These are phyloP conservation scores for Trifolium fragiferum DNA, from an alignment of 306 rosid genomes.

Conservation along the genomic window DNA sequence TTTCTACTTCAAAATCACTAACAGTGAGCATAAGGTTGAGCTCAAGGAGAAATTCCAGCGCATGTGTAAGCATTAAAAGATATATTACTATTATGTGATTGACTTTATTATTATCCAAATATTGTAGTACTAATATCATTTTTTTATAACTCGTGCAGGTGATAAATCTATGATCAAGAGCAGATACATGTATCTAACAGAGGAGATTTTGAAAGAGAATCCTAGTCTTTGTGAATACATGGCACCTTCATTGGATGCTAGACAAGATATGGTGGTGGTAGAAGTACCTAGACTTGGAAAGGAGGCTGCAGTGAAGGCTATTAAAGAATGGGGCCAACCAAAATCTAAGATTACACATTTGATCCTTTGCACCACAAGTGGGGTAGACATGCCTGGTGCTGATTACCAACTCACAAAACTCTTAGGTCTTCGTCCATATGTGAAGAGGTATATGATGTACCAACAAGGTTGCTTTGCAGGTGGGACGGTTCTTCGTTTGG, in stretches of 20 bases:
- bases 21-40: not conserved
- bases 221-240: not conserved
- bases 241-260: not conserved
- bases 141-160: constrained; percentile 19
- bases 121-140: too few relatives aligned
- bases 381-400: not conserved
- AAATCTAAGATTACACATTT: not conserved
- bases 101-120: too few relatives aligned
- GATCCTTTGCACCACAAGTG: not conserved
- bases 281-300: not conserved
- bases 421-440: not conserved
- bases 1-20: not conserved
- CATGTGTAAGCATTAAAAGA: too few relatives aligned
- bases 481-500: constrained; percentile 28
- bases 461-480: not conserved
- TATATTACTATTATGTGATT: too few relatives aligned
- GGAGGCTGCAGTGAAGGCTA: not conserved
- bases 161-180: constrained; percentile 24
- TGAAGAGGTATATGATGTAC: not conserved
- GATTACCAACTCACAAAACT: not conserved
- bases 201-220: not conserved
- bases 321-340: not conserved
- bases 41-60: not conserved
- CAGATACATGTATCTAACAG: not conserved
- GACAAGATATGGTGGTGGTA: not conserved